These are phyloP conservation scores for Lentinula aciculospora DNA, from an alignment of 768 basidiomycete species.

Conservation along the genomic window DNA sequence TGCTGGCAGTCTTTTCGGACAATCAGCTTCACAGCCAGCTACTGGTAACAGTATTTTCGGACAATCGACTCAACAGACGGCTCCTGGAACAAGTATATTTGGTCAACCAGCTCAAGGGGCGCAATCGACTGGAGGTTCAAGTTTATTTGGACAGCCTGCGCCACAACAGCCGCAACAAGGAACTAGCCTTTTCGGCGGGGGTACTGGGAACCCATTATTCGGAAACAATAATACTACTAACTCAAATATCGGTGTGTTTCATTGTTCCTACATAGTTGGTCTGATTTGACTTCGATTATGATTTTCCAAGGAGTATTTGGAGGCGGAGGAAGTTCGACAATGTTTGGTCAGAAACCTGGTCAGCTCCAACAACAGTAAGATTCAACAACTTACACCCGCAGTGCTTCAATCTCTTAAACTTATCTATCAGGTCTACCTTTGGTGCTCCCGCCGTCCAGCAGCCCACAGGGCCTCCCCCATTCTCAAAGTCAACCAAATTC, in stretches of 20 bases:
- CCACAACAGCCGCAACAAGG: slow-evolving; percentile 19
- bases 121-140: slow-evolving; percentile 14
- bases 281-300: too few species aligned
- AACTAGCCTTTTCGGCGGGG: slow-evolving; percentile 20
- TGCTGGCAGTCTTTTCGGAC: slow-evolving; percentile 5
- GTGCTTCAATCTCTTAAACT: slow-evolving; percentile 14
- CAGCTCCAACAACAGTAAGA: slow-evolving; percentile 19
- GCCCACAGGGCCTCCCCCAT: slow-evolving; percentile 27
- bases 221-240: slow-evolving; percentile 14
- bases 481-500: slow-evolving; percentile 65
- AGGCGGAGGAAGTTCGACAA: slow-evolving; percentile 4
- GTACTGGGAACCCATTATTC: slow-evolving; percentile 18
- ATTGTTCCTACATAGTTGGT: too few species aligned
- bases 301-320: slow-evolving; percentile 8
- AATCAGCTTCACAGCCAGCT: slow-evolving; percentile 4
- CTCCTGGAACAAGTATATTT: slow-evolving; percentile 15
- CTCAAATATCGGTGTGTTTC: slow-evolving; percentile 11
- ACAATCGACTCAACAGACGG: slow-evolving; percentile 17
- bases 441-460: slow-evolving; percentile 14
- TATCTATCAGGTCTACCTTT: slow-evolving; percentile 21
- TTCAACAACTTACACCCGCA: slow-evolving; percentile 16
- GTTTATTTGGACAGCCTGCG: slow-evolving; percentile 27
- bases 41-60: slow-evolving; percentile 22
- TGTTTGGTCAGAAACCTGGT: slow-evolving; percentile 9
- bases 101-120: slow-evolving; percentile 17